Evolutionary conservation across 2,329 filamentous ascomycete genomes (phyloP), one percentile per base, ranked within the genome.

Genomic region (Oidium heveae): DNA sequence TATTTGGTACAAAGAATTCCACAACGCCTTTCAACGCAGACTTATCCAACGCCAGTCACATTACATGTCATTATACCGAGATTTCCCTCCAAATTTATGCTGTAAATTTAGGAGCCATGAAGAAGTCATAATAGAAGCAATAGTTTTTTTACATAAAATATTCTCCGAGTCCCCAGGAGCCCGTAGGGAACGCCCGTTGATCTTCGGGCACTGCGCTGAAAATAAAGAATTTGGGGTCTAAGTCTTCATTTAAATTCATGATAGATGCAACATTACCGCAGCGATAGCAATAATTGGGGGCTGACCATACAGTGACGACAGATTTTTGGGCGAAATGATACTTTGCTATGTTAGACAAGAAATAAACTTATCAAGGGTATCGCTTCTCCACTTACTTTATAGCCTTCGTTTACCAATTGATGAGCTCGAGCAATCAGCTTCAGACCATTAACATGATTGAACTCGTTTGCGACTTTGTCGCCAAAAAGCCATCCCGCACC

Each of bases 241-340:
- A 73, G 63, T 91, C 83, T 63, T 84, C 82, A 60, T 83, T 80
- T 32, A 95, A 80, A 54, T 87, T 87, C 81, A 94, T 94, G 66
- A 95, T 94, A 5, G 76, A 80, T 20, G 80, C 80, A 57, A 84
- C 71, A 57, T 72, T 77, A 52, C 69, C 69, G 57, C 69, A 71
- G 50, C 69, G 66, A 58, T 71, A 71, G 61, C 69, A 71, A 61
- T 71, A 71, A 57, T 71, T 71, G 16, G 69, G 69, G 22, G 69
- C 69, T 24, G 68, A 70, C 74, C 80, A 84, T 24, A 84, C 80
- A 1, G 80, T 84, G 18, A 94, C 88, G 44, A 95, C 88, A 13
- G 93, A 93, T 69, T 91, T 89, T 66, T 94, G 85, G 54, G 83
- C 76, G 69, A 96, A 96, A 66, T 96, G 89, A 67, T 93, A 96